These are phyloP conservation scores for Cenchrus fungigraminus DNA, from an alignment of 176 grass and related monocot genomes.

Conservation along the genomic window DNA sequence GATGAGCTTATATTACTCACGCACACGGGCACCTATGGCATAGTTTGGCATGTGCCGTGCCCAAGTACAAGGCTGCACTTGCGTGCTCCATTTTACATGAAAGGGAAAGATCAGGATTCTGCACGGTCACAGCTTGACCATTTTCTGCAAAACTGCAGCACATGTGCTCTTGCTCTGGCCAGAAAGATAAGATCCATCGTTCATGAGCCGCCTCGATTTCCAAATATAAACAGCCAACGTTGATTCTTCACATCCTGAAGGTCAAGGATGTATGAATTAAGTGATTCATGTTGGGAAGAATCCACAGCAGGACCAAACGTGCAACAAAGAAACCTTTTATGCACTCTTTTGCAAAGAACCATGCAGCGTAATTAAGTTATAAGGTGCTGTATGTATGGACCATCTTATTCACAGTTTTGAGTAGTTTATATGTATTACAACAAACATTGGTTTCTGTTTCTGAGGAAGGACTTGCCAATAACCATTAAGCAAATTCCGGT, in stretches of 20 bases:
- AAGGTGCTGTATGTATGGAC: not conserved
- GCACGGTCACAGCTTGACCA: not conserved
- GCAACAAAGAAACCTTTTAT: not conserved
- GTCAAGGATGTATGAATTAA: not conserved
- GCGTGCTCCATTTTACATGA: not conserved
- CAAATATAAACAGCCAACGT: not conserved
- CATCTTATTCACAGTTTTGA: conserved; percentile 24
- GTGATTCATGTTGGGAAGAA: not conserved
- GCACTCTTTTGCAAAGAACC: not conserved
- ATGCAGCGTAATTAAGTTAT: not conserved
- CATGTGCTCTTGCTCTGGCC: not conserved
- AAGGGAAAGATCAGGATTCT: not conserved
- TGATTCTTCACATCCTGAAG: not conserved
- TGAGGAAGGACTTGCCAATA: not conserved
- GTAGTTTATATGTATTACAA: not conserved
- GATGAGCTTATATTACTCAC: not conserved
- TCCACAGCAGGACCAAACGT: not conserved
- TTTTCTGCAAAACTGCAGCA: not conserved
- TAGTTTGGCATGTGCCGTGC: not conserved
- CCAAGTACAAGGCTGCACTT: not conserved
- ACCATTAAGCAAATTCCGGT: conserved; percentile 18
- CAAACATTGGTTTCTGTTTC: conserved; percentile 6
- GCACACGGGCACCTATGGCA: not conserved
- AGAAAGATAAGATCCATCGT: conserved; percentile 12
- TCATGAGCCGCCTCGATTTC: conserved; percentile 2